Evolutionary conservation across 305 asterid species (phyloP).

Genomic region (Plantago lanceolata): DNA sequence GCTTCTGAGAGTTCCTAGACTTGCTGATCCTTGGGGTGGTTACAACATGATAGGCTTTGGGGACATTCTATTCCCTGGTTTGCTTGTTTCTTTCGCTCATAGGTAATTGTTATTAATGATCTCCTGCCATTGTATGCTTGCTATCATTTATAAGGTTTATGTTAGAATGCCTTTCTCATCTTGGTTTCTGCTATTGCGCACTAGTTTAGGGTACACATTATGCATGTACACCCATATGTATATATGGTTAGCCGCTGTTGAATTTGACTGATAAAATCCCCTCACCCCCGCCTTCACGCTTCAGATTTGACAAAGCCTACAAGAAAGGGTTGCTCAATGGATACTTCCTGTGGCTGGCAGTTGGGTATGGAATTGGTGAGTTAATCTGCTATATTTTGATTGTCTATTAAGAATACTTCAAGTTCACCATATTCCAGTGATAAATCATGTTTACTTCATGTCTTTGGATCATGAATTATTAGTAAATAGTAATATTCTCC

Average conservation of each 20-base stretch:
- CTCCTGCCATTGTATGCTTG: neutral
- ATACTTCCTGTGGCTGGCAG: slow-evolving; percentile 72
- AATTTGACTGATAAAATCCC: slow-evolving; percentile 22
- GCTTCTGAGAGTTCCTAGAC: slow-evolving; percentile 94
- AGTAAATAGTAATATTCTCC: no score
- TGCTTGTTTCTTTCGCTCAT: slow-evolving; percentile 73
- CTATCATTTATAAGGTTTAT: no score
- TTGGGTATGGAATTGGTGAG: slow-evolving; percentile 89
- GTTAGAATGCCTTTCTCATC: neutral
- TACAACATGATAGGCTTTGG: slow-evolving; percentile 98
- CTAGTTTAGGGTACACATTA: neutral
- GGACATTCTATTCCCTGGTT: slow-evolving; percentile 88
- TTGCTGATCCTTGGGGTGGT: slow-evolving; percentile 87
- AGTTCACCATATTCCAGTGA: no score
- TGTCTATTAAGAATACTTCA: neutral
- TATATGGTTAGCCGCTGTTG: slow-evolving; percentile 6
- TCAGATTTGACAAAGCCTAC: slow-evolving; percentile 83
- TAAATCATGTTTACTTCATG: no score
- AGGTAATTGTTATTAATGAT: slow-evolving; percentile 45
- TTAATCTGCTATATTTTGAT: slow-evolving; percentile 13
- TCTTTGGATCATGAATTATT: no score
- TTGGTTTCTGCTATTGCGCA: neutral
- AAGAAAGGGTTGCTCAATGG: slow-evolving; percentile 61
- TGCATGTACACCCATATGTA: neutral
- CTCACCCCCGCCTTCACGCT: slow-evolving; percentile 1